These are phyloP conservation scores for Stephanodiscus triporus DNA, from an alignment of 108 stramenopile genomes.

Conservation along the genomic window DNA sequence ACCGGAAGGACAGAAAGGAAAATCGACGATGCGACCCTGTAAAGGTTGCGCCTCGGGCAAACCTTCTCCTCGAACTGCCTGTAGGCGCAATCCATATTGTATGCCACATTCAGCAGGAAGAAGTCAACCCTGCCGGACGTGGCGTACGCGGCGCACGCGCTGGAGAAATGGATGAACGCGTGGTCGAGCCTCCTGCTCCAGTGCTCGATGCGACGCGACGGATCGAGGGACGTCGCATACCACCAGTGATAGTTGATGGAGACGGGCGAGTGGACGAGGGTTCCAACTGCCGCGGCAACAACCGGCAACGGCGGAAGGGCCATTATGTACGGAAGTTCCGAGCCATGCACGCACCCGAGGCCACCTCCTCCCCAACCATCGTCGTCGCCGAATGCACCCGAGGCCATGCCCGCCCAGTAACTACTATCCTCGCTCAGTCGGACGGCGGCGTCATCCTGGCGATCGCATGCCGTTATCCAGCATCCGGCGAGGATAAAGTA, in stretches of 20 bases:
- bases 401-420: slow-evolving; percentile 16
- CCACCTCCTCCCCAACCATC: slow-evolving; percentile 4
- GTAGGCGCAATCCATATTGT: slow-evolving; percentile 51
- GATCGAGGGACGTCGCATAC: slow-evolving; percentile 58
- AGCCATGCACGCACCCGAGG: slow-evolving; percentile 44
- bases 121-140: slow-evolving; percentile 68
- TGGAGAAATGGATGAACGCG: slow-evolving; percentile 72
- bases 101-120: slow-evolving; percentile 60
- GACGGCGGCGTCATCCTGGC: neutral
- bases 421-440: slow-evolving; percentile 6
- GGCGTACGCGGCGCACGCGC: slow-evolving; percentile 62
- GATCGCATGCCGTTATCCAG: slow-evolving; percentile 45
- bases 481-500: slow-evolving; percentile 61
- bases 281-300: slow-evolving; percentile 51
- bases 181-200: slow-evolving; percentile 86
- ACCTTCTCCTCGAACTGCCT: slow-evolving; percentile 58
- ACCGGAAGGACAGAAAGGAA: slow-evolving; percentile 66
- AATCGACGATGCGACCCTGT: slow-evolving; percentile 61
- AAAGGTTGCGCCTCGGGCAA: slow-evolving; percentile 59
- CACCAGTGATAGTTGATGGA: slow-evolving; percentile 70
- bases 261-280: slow-evolving; percentile 64
- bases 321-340: slow-evolving; percentile 59
- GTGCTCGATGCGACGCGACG: slow-evolving; percentile 60
- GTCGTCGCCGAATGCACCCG: slow-evolving; percentile 31
- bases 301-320: slow-evolving; percentile 69